Evolutionary conservation across 1,284 basidiomycete species (phyloP), one percentile per base, ranked within the genome.

Genomic region (Trichosporon coremiiforme): DNA sequence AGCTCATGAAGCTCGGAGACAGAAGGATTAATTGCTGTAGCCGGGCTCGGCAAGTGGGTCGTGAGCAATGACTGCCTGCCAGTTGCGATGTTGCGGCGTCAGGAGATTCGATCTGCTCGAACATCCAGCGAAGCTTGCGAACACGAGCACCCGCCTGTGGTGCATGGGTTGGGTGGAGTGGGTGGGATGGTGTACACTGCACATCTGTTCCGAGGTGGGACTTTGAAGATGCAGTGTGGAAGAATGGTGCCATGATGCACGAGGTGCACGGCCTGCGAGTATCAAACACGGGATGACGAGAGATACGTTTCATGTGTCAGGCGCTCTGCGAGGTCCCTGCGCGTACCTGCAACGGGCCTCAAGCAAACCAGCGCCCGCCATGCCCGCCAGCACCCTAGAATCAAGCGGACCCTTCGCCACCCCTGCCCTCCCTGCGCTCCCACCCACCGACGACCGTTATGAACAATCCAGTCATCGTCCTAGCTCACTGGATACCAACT

Each of bases 241-340:
- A 25, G 25, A 25, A 35, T 5, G 15, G 4, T n/a, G 29, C 25
- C 25, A 25, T 25, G 25, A 25, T 25, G 57, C 2, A 25, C 29
- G 8, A 8, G 22, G 57, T 62, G 57, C 57, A 62, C 29, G 57
- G 57, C 57, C 50, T n/a, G 57, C n/a, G 29, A 60, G 25, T 10
- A 60, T 60, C 57, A 62, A 62, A 62, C 57, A 62, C 57, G 57
- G 57, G 57, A 62, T 62, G 57, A 62, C 57, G 57, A 62, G 57
- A 62, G 31, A 31, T 62, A 33, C 29, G 57, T 62, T 62, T 62
- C 57, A 62, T 33, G 57, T 62, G 57, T 33, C 57, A 62, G 57
- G 57, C 35, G 15, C 57, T 3, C 31, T 5, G 31, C 57, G 33
- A 31, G 29, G 6, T 60, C 31, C 29, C 57, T n/a, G n/a, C 57